A percentile compares a stretch with the other conserved stretches of the same genome.
Conservation (phyloP, 148 eudicot genomes). For the Agrostemma githago region DNA sequence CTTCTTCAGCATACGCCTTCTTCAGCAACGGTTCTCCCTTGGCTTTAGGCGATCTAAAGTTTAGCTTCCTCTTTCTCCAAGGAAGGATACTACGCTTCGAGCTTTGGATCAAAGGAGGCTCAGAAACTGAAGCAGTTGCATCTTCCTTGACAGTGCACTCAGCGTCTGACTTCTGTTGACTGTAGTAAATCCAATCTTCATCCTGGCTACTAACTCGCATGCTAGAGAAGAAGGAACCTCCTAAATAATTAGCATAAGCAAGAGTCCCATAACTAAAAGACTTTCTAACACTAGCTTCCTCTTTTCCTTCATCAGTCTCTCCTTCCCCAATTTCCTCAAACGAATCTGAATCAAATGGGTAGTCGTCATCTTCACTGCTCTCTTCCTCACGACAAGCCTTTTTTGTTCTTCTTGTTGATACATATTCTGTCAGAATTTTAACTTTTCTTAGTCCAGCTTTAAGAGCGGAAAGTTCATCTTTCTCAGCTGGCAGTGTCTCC, state of each 20-base stretch:
- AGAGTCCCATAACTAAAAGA: constrained; percentile 82
- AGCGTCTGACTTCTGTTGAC: constrained; percentile 76
- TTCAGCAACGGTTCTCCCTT: constrained; percentile 86
- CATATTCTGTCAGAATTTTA: constrained; percentile 71
- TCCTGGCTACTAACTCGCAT: constrained; percentile 43
- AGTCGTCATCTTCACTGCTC: constrained; percentile 71
- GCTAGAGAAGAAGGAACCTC: constrained; percentile 47
- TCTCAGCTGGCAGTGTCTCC: constrained; percentile 47
- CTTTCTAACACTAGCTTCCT: constrained; percentile 56
- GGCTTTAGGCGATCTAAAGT: constrained; percentile 69
- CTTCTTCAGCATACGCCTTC: constrained; percentile 84
- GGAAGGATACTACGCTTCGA: constrained; percentile 79
- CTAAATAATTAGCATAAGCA: constrained; percentile 73
- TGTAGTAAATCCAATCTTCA: constrained; percentile 79
- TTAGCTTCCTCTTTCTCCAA: constrained; percentile 86
- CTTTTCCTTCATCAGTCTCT: constrained; percentile 60
- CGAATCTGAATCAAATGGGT: constrained; percentile 72
- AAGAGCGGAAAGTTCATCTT: constrained; percentile 87
- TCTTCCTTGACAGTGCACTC: constrained; percentile 61
- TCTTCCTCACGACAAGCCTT: constrained; percentile 71
- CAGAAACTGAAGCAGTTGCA: constrained; percentile 31
- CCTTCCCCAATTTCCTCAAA: constrained; percentile 64
- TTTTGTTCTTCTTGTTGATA: constrained; percentile 64
- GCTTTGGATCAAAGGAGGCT: constrained; percentile 40
- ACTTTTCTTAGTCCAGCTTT: constrained; percentile 87